Evolutionary conservation across 139 green algal genomes (phyloP).

Genomic region (Yamagishiella unicocca): DNA sequence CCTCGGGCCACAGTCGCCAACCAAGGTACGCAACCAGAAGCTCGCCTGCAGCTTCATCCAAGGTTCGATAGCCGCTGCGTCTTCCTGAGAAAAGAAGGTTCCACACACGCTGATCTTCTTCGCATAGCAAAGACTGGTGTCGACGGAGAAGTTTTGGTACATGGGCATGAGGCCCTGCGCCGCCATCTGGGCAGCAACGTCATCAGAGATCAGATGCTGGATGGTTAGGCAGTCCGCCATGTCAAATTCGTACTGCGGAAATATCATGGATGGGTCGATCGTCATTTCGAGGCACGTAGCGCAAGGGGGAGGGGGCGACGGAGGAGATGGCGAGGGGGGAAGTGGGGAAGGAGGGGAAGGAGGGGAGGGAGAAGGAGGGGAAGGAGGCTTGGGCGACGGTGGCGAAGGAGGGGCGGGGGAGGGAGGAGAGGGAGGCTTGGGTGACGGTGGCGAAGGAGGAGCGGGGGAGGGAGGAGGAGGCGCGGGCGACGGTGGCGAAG

Average conservation of each 20-base stretch:
- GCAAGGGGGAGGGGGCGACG: neutral
- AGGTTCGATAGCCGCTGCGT: neutral
- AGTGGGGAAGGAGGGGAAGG: neutral
- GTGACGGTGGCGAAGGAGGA: neutral
- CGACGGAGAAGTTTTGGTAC: neutral
- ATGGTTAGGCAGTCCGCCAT: neutral
- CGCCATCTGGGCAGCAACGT: neutral
- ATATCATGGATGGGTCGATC: neutral
- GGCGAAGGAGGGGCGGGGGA: neutral
- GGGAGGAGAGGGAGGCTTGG: neutral
- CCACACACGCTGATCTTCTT: neutral
- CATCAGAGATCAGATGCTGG: neutral
- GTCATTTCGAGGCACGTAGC: neutral
- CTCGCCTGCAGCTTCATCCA: neutral
- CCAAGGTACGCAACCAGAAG: neutral
- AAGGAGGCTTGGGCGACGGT: neutral
- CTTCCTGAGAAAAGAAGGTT: neutral
- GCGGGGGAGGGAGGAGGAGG: neutral
- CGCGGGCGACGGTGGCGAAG: neutral
- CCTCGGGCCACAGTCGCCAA: neutral
- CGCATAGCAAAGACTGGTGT: neutral
- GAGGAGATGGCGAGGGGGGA: neutral
- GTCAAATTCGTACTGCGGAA: neutral
- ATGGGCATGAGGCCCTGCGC: neutral
- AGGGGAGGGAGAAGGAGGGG: neutral